phyloP scores from a whole-genome alignment of 768 basidiomycete species.

The Leccinellum albellum region DNA sequence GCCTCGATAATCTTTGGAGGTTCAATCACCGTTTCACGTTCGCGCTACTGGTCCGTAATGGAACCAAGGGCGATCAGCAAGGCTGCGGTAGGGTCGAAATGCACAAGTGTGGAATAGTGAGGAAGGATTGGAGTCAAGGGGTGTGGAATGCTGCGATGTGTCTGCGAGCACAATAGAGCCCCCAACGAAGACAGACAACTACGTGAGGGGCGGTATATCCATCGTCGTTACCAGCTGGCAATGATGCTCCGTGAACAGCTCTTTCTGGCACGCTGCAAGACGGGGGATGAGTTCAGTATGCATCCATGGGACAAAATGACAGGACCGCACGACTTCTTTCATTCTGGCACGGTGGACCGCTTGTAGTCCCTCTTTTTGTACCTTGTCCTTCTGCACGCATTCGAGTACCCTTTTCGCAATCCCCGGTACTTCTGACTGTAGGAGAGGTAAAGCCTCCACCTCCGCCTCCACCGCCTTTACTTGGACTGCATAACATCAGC shows the following conservation, averaged over 20 bases:
- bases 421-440: constrained; percentile 45
- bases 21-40: constrained; percentile 46
- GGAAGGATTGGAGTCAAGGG: constrained; percentile 72
- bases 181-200: constrained; percentile 71
- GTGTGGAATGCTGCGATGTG: constrained; percentile 54
- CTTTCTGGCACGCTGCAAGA: constrained; percentile 49
- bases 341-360: constrained; percentile 46
- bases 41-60: constrained; percentile 56
- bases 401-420: constrained; percentile 33
- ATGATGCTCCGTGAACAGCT: constrained; percentile 55
- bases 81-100: constrained; percentile 65
- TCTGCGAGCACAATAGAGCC: constrained; percentile 55
- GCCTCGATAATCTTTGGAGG: constrained; percentile 52
- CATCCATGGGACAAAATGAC: background rate
- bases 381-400: constrained; percentile 54
- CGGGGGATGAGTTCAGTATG: constrained; percentile 3
- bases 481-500: constrained; percentile 46
- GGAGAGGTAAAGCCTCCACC: constrained; percentile 55
- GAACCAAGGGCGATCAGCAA: constrained; percentile 71
- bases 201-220: constrained; percentile 56
- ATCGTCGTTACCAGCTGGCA: constrained; percentile 59
- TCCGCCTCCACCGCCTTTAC: constrained; percentile 57
- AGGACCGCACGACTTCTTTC: constrained; percentile 40
- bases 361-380: constrained; percentile 48
- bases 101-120: constrained; percentile 69